Conservation (phyloP, 768 basidiomycete genomes). For the Amylocystis lapponica region DNA sequence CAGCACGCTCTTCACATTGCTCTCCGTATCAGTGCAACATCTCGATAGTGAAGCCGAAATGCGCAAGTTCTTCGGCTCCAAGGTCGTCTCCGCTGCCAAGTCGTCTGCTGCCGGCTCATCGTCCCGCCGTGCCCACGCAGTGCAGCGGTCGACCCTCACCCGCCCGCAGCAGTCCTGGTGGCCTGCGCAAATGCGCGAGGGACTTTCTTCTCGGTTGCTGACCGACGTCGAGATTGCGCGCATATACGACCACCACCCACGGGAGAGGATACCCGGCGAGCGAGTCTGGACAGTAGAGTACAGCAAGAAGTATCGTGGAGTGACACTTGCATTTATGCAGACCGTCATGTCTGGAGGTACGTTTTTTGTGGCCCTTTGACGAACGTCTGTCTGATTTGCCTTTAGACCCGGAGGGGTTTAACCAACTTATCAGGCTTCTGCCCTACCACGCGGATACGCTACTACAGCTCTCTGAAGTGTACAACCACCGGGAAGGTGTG, state of each 20-base stretch:
- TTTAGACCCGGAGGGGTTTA: constrained; percentile 76
- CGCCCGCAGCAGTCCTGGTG: constrained; percentile 76
- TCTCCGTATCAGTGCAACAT: constrained; percentile 74
- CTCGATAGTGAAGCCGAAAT: constrained; percentile 90
- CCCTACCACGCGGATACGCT: constrained; percentile 95
- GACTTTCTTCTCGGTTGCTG: constrained; percentile 59
- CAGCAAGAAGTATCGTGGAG: constrained; percentile 74
- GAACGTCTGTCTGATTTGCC: neutral
- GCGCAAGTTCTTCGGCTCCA: constrained; percentile 89
- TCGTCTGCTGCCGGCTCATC: constrained; percentile 29
- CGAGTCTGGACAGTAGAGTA: constrained; percentile 91
- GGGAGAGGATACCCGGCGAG: constrained; percentile 46
- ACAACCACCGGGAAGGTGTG: constrained; percentile 80
- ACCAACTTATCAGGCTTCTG: constrained; percentile 63
- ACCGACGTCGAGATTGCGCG: constrained; percentile 46
- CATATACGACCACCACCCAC: constrained; percentile 34
- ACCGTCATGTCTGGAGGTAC: constrained; percentile 78
- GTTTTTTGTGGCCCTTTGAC: constrained; percentile 17
- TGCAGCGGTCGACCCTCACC: constrained; percentile 65
- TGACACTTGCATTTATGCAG: constrained; percentile 75
- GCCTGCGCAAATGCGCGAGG: constrained; percentile 61
- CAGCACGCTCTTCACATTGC: constrained; percentile 44
- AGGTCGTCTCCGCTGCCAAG: constrained; percentile 70
- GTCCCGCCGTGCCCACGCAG: constrained; percentile 13
- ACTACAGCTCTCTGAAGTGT: constrained; percentile 80